Conservation (phyloP, 306 rosid species). For the Luffa aegyptiaca region DNA sequence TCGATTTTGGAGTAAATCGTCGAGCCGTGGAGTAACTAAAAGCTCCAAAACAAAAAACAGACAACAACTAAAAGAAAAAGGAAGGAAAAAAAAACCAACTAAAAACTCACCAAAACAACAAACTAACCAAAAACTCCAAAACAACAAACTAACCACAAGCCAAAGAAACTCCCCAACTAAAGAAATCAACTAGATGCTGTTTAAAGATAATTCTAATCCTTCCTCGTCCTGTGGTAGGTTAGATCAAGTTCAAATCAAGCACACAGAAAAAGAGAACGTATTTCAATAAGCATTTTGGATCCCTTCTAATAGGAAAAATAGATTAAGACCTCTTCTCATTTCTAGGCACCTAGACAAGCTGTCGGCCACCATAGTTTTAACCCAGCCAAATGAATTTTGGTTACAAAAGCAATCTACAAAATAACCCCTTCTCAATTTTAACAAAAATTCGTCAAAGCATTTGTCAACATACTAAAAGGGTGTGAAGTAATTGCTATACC, state of each 20-base stretch:
- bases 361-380: neutral
- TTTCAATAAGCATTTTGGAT: neutral
- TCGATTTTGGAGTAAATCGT: too few relatives aligned
- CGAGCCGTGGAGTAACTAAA: too few relatives aligned
- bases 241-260: neutral
- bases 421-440: neutral
- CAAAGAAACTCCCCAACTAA: neutral
- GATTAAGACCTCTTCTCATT: neutral
- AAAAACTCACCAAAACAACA: too few relatives aligned
- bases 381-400: neutral
- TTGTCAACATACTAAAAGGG: neutral
- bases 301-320: neutral
- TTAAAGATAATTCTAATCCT: neutral
- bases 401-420: neutral
- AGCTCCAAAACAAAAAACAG: too few relatives aligned
- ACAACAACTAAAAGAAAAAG: too few relatives aligned
- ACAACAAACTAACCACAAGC: neutral
- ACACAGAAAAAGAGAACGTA: neutral
- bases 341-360: neutral
- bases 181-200: neutral
- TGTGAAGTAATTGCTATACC: constrained; percentile 35
- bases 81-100: too few relatives aligned
- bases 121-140: too few relatives aligned
- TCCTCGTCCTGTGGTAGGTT: neutral
- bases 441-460: neutral